A percentile compares a stretch with the other conserved stretches of the same genome.
These are phyloP conservation scores for Colletotrichum gloeosporioides DNA, from an alignment of 2,329 filamentous ascomycete genomes.

Conservation along the genomic window DNA sequence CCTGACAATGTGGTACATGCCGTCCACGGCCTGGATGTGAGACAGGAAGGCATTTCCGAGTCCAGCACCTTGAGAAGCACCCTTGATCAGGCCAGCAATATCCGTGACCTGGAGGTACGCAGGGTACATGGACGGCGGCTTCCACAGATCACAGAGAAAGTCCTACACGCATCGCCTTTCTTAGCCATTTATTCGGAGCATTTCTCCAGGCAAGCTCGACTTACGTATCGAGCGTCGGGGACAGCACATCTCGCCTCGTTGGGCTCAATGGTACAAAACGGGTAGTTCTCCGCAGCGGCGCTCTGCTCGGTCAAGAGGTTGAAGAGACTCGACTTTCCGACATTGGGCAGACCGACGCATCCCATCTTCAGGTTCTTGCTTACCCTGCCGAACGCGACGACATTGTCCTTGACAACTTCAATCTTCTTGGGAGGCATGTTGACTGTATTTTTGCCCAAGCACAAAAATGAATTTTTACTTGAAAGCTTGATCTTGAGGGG, in stretches of 20 bases:
- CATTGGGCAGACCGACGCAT: slow-evolving; percentile 50
- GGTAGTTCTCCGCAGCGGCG: slow-evolving; percentile 49
- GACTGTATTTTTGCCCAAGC: neutral
- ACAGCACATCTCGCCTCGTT: slow-evolving; percentile 51
- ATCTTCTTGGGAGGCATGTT: slow-evolving; percentile 47
- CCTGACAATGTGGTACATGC: slow-evolving; percentile 51
- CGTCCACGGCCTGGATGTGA: slow-evolving; percentile 51
- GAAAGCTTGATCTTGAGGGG: neutral
- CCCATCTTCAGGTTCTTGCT: slow-evolving; percentile 52
- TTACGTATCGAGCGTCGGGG: slow-evolving; percentile 48
- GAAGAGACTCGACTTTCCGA: slow-evolving; percentile 51
- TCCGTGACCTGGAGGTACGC: slow-evolving; percentile 50
- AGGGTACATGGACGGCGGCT: slow-evolving; percentile 50
- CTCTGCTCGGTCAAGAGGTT: slow-evolving; percentile 52
- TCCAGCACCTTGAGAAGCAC: slow-evolving; percentile 47
- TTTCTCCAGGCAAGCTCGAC: slow-evolving; percentile 18
- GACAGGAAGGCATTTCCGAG: slow-evolving; percentile 51
- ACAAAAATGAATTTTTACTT: neutral
- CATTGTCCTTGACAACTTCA: slow-evolving; percentile 44
- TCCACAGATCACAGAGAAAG: slow-evolving; percentile 50
- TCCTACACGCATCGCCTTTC: slow-evolving; percentile 33
- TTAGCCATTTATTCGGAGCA: neutral
- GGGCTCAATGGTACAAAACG: slow-evolving; percentile 52
- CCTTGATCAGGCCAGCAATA: slow-evolving; percentile 50
- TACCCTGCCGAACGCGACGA: slow-evolving; percentile 49